Conservation (phyloP, 352 stramenopile species). For the Globisporangium okanoganense region DNA sequence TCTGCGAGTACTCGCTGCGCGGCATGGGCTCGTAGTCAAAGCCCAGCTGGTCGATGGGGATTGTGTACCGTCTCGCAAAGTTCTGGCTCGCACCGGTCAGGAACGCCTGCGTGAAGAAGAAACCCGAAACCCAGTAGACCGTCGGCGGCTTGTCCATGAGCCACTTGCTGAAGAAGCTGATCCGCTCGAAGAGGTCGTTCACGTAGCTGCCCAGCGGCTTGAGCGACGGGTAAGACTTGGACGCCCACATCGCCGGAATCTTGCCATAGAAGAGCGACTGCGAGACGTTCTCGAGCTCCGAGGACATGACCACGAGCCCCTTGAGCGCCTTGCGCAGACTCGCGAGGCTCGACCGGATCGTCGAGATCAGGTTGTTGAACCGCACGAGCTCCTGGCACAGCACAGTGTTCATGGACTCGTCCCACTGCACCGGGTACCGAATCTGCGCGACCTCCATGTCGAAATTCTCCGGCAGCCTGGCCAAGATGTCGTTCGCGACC, state of each 20-base stretch:
- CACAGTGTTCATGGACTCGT: constrained; percentile 94
- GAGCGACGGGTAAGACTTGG: constrained; percentile 91
- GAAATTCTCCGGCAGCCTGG: constrained; percentile 85
- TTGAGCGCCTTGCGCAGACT: constrained; percentile 90
- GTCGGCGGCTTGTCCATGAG: constrained; percentile 81
- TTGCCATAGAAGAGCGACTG: constrained; percentile 91
- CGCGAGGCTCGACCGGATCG: constrained; percentile 80
- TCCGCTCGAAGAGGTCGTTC: constrained; percentile 87
- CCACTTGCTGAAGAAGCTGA: constrained; percentile 91
- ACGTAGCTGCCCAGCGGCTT: constrained; percentile 91
- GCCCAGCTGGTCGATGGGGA: constrained; percentile 88
- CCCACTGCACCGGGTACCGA: constrained; percentile 89
- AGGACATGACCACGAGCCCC: constrained; percentile 93
- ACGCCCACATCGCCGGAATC: constrained; percentile 89
- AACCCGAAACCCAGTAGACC: constrained; percentile 94
- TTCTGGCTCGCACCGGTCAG: constrained; percentile 94
- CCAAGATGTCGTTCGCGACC: constrained; percentile 85
- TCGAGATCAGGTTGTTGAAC: constrained; percentile 92
- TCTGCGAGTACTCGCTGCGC: constrained; percentile 63
- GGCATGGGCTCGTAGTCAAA: constrained; percentile 85
- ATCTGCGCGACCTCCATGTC: constrained; percentile 93
- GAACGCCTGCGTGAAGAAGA: constrained; percentile 97
- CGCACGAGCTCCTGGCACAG: constrained; percentile 92
- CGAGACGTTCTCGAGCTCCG: constrained; percentile 91
- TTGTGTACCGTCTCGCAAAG: constrained; percentile 89